Evolutionary conservation across 2,329 filamentous ascomycete species (phyloP), one percentile per base, ranked within the genome.

Genomic region (Macrophomina phaseolina): DNA sequence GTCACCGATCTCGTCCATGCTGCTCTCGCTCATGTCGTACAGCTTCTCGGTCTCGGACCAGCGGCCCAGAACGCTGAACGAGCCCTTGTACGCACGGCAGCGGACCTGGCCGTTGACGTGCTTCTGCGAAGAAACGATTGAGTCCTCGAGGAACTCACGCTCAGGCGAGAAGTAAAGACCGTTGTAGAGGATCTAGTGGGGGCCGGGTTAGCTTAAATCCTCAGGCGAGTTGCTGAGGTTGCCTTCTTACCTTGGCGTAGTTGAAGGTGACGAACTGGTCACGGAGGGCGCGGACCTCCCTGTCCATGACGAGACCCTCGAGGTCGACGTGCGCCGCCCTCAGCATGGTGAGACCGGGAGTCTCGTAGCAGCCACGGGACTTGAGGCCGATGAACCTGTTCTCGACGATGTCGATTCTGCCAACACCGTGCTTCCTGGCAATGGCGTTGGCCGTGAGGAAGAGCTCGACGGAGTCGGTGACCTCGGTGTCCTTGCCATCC

Each of bases 351-450:
- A 79, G 78, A 72, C 75, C 77, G 55, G 74, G 79, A 49, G 79
- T 80, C 69, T 94, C 91, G 83, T 94, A 94, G 84, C 91, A 94
- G 73, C 91, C 91, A 74, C 91, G 88, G 71, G 86, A 89, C 84
- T 94, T 94, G 73, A 94, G 84, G 70, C 91, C 91, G 75, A 92
- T 90, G 83, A 90, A 92, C 64, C 91, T 86, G 82, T 91, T 91
- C 78, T 93, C 91, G 68, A 94, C 91, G 75, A 94, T 94, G 79
- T 94, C 91, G 71, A 94, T 90, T 74, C 92, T 85, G 73, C 91
- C 92, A 71, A 94, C 87, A 77, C 92, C 92, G 81, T 93, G 83
- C 70, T 83, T 85, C 77, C 87, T 86, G 70, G 87, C 92, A 70
- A 94, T 89, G 67, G 86, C 82, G 81, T 94, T 94, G 72, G 88